Evolutionary conservation across 495 filamentous ascomycete genomes (phyloP).

Genomic region (Darksidea phi): DNA sequence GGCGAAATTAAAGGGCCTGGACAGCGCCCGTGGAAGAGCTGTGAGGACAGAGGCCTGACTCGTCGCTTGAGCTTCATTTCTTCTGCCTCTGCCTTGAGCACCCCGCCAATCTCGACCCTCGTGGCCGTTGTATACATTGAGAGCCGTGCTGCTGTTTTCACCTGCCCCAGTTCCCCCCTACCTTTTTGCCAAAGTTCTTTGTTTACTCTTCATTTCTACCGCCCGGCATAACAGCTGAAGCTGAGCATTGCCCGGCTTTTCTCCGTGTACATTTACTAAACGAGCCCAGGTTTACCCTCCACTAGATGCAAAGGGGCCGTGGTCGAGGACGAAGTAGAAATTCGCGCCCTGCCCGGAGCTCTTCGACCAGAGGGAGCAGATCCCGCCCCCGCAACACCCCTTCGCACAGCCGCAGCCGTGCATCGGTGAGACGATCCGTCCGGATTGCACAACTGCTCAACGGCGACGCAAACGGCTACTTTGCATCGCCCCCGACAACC

Average conservation of each 20-base stretch:
- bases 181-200: constrained; percentile 16
- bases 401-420: constrained; percentile 9
- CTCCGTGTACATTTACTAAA: constrained; percentile 29
- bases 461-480: constrained; percentile 12
- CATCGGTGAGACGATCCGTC: constrained; percentile 27
- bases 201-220: constrained; percentile 10
- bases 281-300: constrained; percentile 33
- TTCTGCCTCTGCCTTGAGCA: constrained; percentile 23
- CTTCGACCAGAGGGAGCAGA: constrained; percentile 26
- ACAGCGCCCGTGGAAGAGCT: constrained; percentile 2
- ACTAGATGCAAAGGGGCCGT: constrained; percentile 37
- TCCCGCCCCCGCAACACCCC: constrained; percentile 20
- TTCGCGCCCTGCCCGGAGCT: constrained; percentile 27
- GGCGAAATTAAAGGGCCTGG: constrained; percentile 36
- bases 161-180: constrained; percentile 1
- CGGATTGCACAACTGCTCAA: constrained; percentile 29
- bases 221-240: constrained; percentile 25
- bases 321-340: constrained; percentile 34
- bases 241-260: constrained; percentile 26
- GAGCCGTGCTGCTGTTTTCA: constrained; percentile 10
- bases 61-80: constrained; percentile 33
- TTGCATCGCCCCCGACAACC: not conserved
- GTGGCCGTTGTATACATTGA: constrained; percentile 27
- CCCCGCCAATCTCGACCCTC: constrained; percentile 14
- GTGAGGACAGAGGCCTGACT: constrained; percentile 30